Evolutionary conservation across 306 rosid species (phyloP).

Genomic region (Macrotyloma uniflorum): DNA sequence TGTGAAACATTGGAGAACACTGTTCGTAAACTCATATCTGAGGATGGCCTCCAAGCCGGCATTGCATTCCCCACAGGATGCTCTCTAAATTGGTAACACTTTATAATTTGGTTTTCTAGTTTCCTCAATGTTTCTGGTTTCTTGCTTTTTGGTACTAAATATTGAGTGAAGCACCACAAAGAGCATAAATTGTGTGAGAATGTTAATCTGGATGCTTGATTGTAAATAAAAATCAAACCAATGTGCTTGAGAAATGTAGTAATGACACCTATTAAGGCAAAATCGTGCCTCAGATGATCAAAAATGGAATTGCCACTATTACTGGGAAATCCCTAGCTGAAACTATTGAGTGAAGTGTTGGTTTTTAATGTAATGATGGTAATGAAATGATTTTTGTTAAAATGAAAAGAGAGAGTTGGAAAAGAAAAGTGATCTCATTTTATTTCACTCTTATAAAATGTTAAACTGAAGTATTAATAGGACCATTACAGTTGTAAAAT

Average conservation of each 20-base stretch:
- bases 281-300: no score
- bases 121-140: conserved; percentile 5
- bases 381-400: background rate
- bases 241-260: background rate
- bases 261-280: background rate
- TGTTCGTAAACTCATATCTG: conserved; percentile 84
- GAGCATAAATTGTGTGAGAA: background rate
- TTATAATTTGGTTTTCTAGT: conserved; percentile 3
- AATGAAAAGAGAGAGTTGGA: no score
- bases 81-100: conserved; percentile 83
- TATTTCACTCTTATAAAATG: no score
- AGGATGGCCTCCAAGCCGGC: conserved; percentile 96
- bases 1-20: conserved; percentile 96
- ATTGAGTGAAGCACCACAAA: background rate
- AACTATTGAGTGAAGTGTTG: background rate
- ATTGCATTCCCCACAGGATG: conserved; percentile 99
- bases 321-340: background rate
- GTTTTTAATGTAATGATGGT: background rate
- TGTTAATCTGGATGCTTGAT: background rate
- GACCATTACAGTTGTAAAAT: no score
- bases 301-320: no score
- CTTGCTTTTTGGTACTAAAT: background rate
- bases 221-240: background rate
- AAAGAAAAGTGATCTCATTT: no score
- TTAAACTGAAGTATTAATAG: no score